A percentile compares a stretch with the other conserved stretches of the same genome.
phyloP scores from a whole-genome alignment of 768 basidiomycete genomes.

The Paxillus rubicundulus region DNA sequence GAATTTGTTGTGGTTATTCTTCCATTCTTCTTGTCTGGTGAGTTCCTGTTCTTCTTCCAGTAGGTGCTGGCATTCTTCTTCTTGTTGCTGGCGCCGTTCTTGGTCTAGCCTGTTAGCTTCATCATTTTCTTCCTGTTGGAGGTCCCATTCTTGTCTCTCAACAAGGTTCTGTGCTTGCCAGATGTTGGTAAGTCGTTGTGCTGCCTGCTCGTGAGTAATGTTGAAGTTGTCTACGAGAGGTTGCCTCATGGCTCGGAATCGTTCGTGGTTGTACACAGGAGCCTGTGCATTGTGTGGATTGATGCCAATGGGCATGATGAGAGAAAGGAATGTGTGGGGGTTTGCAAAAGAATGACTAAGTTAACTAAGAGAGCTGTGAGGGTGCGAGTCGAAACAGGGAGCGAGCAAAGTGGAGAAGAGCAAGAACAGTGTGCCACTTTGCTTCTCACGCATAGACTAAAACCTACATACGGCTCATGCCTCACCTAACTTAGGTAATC shows the following conservation, averaged over 20 bases:
- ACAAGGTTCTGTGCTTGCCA: background rate
- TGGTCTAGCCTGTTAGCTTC: background rate
- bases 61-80: background rate
- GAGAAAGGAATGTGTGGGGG: background rate
- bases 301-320: background rate
- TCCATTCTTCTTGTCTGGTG: too few relatives aligned
- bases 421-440: background rate
- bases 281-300: background rate
- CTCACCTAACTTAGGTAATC: background rate
- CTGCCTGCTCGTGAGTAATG: background rate
- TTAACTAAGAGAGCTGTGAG: too few relatives aligned
- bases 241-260: background rate
- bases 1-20: slow-evolving; percentile 3
- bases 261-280: background rate
- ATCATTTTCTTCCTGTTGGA: background rate
- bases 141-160: background rate
- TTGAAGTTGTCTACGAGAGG: background rate
- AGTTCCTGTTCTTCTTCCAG: background rate
- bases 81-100: background rate
- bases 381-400: too few relatives aligned
- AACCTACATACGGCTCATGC: background rate
- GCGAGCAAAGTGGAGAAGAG: background rate
- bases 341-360: background rate
- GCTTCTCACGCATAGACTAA: background rate
- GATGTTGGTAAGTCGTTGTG: background rate